Percentiles rank a stretch among this genome's conserved stretches.
phyloP scores from a whole-genome alignment of 2,329 filamentous ascomycete genomes.

The Amauroascus verrucosus region DNA sequence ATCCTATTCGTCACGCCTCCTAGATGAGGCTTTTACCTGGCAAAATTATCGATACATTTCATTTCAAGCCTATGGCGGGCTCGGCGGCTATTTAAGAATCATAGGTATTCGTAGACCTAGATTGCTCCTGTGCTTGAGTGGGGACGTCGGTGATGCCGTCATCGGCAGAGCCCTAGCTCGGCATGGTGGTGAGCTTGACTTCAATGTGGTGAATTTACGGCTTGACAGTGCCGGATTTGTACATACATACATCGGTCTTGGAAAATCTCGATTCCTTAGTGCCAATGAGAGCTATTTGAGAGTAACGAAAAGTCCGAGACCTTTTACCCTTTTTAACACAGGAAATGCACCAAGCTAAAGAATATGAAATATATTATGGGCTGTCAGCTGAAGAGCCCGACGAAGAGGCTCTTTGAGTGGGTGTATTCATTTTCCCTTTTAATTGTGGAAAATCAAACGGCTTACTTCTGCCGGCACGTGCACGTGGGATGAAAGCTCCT shows the following conservation, averaged over 20 bases:
- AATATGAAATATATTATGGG: background rate
- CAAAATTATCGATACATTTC: background rate
- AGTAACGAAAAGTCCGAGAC: background rate
- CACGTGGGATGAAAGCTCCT: constrained; percentile 42
- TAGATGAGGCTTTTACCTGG: background rate
- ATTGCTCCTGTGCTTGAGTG: background rate
- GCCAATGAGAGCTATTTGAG: background rate
- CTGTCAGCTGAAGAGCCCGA: background rate
- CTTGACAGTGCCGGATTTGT: background rate
- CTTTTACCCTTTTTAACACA: background rate
- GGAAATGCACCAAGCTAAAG: background rate
- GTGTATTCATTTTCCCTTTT: constrained; percentile 35
- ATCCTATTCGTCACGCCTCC: background rate
- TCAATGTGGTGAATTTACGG: background rate
- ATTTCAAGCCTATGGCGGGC: background rate
- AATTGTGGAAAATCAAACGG: constrained; percentile 47
- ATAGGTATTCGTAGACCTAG: background rate
- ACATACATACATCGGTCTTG: background rate
- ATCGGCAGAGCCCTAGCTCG: background rate
- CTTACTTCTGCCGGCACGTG: constrained; percentile 43
- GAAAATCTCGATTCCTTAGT: background rate
- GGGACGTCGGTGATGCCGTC: background rate
- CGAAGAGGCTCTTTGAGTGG: background rate
- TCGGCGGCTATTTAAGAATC: background rate
- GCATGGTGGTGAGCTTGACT: background rate